phyloP scores from a whole-genome alignment of 345 rosid species.

The Lepidium africanum region DNA sequence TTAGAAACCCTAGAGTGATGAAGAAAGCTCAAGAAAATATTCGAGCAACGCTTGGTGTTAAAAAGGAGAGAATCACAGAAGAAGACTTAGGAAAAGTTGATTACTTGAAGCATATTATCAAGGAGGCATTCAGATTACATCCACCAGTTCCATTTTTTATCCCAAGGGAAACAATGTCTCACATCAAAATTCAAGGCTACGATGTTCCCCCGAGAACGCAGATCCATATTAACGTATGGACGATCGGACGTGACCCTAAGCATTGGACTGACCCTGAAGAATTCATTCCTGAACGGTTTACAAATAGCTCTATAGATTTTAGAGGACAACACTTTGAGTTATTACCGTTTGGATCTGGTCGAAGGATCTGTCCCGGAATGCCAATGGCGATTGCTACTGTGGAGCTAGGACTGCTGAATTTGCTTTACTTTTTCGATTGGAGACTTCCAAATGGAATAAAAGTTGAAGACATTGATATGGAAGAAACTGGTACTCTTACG shows the following conservation, averaged over 20 bases:
- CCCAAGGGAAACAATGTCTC: slow-evolving; percentile 33
- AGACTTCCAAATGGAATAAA: slow-evolving; percentile 5
- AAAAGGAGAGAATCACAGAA: slow-evolving; percentile 27
- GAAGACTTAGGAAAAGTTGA: slow-evolving; percentile 58
- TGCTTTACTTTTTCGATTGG: slow-evolving; percentile 23
- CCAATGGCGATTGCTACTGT: background rate
- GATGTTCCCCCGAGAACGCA: slow-evolving; percentile 36
- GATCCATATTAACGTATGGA: slow-evolving; percentile 40
- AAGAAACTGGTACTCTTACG: background rate
- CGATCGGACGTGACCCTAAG: slow-evolving; percentile 34
- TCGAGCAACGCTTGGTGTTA: slow-evolving; percentile 37
- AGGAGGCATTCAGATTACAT: slow-evolving; percentile 60
- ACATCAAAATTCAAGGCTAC: slow-evolving; percentile 35
- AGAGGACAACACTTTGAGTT: slow-evolving; percentile 34
- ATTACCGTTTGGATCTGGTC: slow-evolving; percentile 44
- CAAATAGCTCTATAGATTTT: slow-evolving; percentile 23
- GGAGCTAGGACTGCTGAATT: background rate
- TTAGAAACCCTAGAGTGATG: slow-evolving; percentile 48
- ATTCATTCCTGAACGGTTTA: slow-evolving; percentile 45
- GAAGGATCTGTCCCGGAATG: slow-evolving; percentile 43
- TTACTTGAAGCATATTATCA: slow-evolving; percentile 45
- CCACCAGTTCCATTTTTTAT: slow-evolving; percentile 40
- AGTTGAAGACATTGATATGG: slow-evolving; percentile 5
- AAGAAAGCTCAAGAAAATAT: slow-evolving; percentile 49
- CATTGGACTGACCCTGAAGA: slow-evolving; percentile 38